Percentiles rank a stretch among this genome's conserved stretches.
These are phyloP conservation scores for Symbiodinium pilosum DNA, from an alignment of 73 alveolate species.

Conservation along the genomic window DNA sequence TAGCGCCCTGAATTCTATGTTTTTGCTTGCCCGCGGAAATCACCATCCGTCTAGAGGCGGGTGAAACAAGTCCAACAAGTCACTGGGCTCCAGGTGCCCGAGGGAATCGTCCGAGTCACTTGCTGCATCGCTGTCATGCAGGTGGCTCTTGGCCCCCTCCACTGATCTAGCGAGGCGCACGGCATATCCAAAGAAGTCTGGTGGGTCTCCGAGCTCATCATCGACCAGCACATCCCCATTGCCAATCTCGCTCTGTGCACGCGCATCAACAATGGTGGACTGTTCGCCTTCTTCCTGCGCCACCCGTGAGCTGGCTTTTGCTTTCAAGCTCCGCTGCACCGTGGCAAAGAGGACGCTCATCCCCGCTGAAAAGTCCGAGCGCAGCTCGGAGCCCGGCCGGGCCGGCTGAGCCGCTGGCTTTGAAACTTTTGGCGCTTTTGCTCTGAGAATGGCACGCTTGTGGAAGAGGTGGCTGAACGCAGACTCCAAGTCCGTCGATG, in stretches of 20 bases:
- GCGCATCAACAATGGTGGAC: not conserved
- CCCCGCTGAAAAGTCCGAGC: slow-evolving; percentile 59
- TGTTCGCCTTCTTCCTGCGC: not conserved
- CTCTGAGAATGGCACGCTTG: slow-evolving; percentile 24
- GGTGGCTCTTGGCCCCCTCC: not conserved
- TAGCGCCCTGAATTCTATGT: not conserved
- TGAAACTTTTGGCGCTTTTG: not conserved
- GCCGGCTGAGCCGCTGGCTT: not conserved
- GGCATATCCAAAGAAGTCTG: slow-evolving; percentile 44
- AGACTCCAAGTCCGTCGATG: not conserved
- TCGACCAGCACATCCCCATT: not conserved
- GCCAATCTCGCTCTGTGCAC: not conserved
- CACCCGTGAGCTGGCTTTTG: not conserved
- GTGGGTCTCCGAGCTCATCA: slow-evolving; percentile 66
- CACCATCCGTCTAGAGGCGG: slow-evolving; percentile 23
- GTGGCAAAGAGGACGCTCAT: slow-evolving; percentile 48
- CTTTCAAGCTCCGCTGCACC: not conserved
- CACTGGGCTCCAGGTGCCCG: slow-evolving; percentile 51
- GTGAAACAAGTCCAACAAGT: slow-evolving; percentile 75
- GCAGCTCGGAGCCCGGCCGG: slow-evolving; percentile 8
- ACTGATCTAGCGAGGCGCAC: not conserved
- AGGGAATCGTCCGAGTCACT: slow-evolving; percentile 34
- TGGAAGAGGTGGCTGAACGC: slow-evolving; percentile 12
- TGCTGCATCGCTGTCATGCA: not conserved
- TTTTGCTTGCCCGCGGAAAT: not conserved